Evolutionary conservation across 352 stramenopile species (phyloP), one percentile per base, ranked within the genome.

Genomic region (Bremia lactucae): DNA sequence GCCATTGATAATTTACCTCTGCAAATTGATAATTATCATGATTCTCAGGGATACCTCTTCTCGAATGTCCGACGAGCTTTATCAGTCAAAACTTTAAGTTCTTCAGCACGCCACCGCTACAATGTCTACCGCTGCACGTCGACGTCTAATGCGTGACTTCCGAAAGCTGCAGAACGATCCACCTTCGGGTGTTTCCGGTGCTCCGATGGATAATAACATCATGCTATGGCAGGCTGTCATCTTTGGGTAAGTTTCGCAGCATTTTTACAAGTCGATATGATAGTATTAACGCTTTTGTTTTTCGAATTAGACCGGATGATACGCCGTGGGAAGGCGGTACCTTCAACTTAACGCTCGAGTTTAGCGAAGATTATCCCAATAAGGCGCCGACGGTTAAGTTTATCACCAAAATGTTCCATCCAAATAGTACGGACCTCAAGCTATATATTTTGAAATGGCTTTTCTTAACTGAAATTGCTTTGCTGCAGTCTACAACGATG

Each of bases 321-420:
- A 99, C 96, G 28, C 95, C 96, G 5, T 99, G 96, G 95, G 96
- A 99, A 72, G 96, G 96, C 15, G 92, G 90, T 6, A 97, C 90
- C n/a, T 98, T 98, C 65, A 97, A 97, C 65, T 72, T 99, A 16
- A 83, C 96, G 36, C 79, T 99, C 35, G 91, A 98, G 66, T 99
- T 99, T 62, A 96, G 88, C 33, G 96, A 99, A 64, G 96, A 99
- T 52, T 99, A 99, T 69, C 96, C 96, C n/a, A 99, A 99, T 76
- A 99, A 99, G 68, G 90, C 96, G 25, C 94, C 94, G 6, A 85
- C 81, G 7, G 96, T 99, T 34, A 91, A 95, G 35, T 99, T 99
- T 65, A 81, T 98, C 33, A 98, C 96, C 9, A 97, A 97, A 69
- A 98, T 99, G 80, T 99, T 98, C 68, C 96, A 99, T 68, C 96